Evolutionary conservation across 176 grass and related monocot species (phyloP).

Genomic region (Triticum monococcum): DNA sequence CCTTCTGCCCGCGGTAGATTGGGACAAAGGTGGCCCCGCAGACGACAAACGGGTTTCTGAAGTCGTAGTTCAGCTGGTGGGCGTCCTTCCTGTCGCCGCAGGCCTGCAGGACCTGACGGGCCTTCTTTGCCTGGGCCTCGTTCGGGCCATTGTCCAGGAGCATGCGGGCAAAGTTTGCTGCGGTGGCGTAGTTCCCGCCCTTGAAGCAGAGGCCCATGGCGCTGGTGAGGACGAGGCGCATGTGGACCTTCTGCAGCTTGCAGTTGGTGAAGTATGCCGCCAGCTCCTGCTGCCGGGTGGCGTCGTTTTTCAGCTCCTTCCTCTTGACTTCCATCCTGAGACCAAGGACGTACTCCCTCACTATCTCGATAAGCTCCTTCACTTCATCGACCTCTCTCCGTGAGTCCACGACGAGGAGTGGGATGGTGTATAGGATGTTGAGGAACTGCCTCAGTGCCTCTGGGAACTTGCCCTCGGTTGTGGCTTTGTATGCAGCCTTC

Average conservation of each 20-base stretch:
- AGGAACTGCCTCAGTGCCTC: conserved; percentile 80
- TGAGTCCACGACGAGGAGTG: conserved; percentile 78
- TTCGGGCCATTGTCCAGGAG: conserved; percentile 68
- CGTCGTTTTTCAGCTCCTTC: conserved; percentile 64
- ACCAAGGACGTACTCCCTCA: conserved; percentile 72
- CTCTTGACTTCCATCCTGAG: conserved; percentile 81
- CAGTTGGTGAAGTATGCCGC: conserved; percentile 89
- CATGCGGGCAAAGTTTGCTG: conserved; percentile 71
- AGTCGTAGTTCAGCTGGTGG: conserved; percentile 69
- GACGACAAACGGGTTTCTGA: conserved; percentile 84
- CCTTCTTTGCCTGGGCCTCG: conserved; percentile 70
- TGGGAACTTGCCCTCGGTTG: conserved; percentile 73
- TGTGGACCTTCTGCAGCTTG: conserved; percentile 84
- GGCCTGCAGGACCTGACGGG: conserved; percentile 59
- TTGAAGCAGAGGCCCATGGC: conserved; percentile 78
- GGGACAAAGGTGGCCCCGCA: conserved; percentile 75
- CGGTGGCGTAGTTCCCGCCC: conserved; percentile 58
- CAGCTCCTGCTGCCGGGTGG: conserved; percentile 61
- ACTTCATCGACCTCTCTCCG: conserved; percentile 91
- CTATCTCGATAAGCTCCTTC: conserved; percentile 83
- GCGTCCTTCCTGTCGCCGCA: conserved; percentile 45
- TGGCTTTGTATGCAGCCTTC: conserved; percentile 71
- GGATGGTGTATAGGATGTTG: conserved; percentile 69
- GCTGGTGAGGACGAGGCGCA: conserved; percentile 62
- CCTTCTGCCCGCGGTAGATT: conserved; percentile 87